Evolutionary conservation across 2,329 filamentous ascomycete genomes (phyloP).

Genomic region (Verruconis gallopava): DNA sequence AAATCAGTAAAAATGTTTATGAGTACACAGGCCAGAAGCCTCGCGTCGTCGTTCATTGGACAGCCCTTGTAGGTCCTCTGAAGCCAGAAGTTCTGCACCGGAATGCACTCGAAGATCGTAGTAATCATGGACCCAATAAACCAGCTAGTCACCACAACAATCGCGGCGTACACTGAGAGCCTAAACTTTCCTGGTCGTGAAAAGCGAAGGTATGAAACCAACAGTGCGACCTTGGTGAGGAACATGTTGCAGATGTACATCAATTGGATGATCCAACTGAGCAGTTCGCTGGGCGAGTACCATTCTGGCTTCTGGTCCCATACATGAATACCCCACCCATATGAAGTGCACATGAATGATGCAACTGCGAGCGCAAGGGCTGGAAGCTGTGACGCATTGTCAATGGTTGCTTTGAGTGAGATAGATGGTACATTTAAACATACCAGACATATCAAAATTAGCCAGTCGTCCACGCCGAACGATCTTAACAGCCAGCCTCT

Average conservation of each 20-base stretch:
- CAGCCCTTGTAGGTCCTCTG: neutral
- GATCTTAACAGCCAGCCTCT: conserved; percentile 6
- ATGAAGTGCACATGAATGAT: neutral
- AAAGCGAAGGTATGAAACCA: neutral
- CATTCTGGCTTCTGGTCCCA: conserved; percentile 3
- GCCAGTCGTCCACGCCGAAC: conserved; percentile 10
- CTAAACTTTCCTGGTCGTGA: neutral
- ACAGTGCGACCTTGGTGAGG: neutral
- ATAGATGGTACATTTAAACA: neutral
- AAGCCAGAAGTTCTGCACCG: conserved; percentile 1
- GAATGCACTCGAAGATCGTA: neutral
- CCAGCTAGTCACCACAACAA: conserved; percentile 1
- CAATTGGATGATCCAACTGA: conserved; percentile 4
- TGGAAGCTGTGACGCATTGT: neutral
- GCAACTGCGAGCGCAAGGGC: neutral
- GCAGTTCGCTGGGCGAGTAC: neutral
- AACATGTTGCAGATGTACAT: neutral
- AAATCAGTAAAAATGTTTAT: conserved; percentile 2
- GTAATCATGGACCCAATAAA: neutral
- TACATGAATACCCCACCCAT: neutral
- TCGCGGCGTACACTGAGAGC: neutral
- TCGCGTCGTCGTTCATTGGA: neutral
- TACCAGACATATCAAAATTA: conserved; percentile 8
- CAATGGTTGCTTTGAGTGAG: neutral
- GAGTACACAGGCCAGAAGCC: neutral